These are phyloP conservation scores for Rhizopogon rudus DNA, from an alignment of 768 basidiomycete species.

Conservation along the genomic window DNA sequence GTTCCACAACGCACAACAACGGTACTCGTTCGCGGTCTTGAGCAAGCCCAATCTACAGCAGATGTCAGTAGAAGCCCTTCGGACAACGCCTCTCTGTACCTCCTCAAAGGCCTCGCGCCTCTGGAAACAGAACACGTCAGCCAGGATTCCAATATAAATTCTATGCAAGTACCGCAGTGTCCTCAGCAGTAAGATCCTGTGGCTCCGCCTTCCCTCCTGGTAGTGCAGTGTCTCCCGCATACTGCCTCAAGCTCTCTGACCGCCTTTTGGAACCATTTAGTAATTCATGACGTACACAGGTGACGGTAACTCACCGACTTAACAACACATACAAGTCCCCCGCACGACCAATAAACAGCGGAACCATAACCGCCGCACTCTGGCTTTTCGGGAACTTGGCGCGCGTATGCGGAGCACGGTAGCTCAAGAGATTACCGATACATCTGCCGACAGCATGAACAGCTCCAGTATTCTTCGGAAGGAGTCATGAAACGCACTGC, in stretches of 20 bases:
- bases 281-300: neutral
- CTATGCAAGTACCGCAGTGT: slow-evolving; percentile 62
- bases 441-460: slow-evolving; percentile 12
- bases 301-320: slow-evolving; percentile 53
- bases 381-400: slow-evolving; percentile 50
- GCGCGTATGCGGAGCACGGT: slow-evolving; percentile 20
- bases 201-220: slow-evolving; percentile 82
- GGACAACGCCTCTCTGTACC: slow-evolving; percentile 33
- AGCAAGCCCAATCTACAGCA: slow-evolving; percentile 73
- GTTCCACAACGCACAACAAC: slow-evolving; percentile 72
- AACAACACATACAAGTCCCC: slow-evolving; percentile 85
- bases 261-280: slow-evolving; percentile 42
- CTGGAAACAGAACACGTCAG: slow-evolving; percentile 31
- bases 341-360: slow-evolving; percentile 76
- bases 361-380: slow-evolving; percentile 76
- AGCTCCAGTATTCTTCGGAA: neutral
- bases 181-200: slow-evolving; percentile 64
- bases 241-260: slow-evolving; percentile 64
- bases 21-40: slow-evolving; percentile 65
- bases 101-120: slow-evolving; percentile 89
- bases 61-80: neutral
- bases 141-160: neutral
- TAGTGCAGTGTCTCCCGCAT: slow-evolving; percentile 84
- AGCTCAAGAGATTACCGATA: slow-evolving; percentile 19
- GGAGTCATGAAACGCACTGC: slow-evolving; percentile 5